Evolutionary conservation across 805 yeast species (phyloP).

Genomic region (Lachancea kluyveri): DNA sequence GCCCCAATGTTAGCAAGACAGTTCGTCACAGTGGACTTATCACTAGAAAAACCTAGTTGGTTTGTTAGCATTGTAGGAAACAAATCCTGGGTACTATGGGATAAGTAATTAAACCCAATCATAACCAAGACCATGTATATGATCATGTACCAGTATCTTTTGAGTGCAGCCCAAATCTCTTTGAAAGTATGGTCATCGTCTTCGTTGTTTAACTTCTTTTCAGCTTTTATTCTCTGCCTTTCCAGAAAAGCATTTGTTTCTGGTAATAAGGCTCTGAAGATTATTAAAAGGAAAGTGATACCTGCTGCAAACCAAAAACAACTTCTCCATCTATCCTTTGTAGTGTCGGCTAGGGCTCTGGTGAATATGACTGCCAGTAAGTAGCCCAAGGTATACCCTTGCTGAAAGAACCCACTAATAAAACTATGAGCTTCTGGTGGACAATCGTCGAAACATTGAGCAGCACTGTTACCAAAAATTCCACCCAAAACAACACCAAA

Average conservation of each 20-base stretch:
- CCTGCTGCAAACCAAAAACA: conserved; percentile 67
- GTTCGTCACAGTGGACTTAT: conserved; percentile 52
- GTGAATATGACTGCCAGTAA: conserved; percentile 57
- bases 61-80: conserved; percentile 54
- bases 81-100: conserved; percentile 71
- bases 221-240: conserved; percentile 32
- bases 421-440: conserved; percentile 55
- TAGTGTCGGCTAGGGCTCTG: conserved; percentile 51
- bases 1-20: conserved; percentile 64
- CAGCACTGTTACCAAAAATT: conserved; percentile 55
- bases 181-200: conserved; percentile 23
- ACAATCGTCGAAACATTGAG: conserved; percentile 58
- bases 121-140: conserved; percentile 50
- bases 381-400: conserved; percentile 72
- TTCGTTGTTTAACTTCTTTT: conserved; percentile 19
- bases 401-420: conserved; percentile 64
- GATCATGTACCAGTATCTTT: conserved; percentile 50
- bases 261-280: conserved; percentile 38
- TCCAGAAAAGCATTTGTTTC: conserved; percentile 46
- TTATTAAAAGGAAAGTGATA: conserved; percentile 35
- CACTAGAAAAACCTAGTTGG: conserved; percentile 40
- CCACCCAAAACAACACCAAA: conserved; percentile 73
- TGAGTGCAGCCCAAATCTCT: conserved; percentile 31
- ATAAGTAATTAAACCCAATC: conserved; percentile 62
- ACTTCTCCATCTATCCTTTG: conserved; percentile 53